A percentile compares a stretch with the other conserved stretches of the same genome.
phyloP scores from a whole-genome alignment of 2,329 filamentous ascomycete genomes.

The Paecilomyces dactylethromorphus region DNA sequence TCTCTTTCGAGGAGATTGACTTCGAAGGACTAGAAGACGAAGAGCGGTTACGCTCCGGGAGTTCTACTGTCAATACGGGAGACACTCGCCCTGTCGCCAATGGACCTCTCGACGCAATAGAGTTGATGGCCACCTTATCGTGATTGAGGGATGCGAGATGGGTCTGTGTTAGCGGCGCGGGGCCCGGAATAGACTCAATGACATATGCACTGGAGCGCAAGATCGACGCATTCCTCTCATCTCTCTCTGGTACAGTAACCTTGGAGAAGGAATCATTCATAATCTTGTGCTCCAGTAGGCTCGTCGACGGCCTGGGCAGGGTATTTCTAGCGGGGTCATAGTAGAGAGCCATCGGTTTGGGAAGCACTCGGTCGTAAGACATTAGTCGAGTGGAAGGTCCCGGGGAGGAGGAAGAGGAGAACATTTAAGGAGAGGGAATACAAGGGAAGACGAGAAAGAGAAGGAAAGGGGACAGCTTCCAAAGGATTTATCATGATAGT shows the following conservation, averaged over 20 bases:
- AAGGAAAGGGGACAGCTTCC: constrained; percentile 4
- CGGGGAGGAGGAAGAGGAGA: neutral
- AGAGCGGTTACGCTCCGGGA: constrained; percentile 19
- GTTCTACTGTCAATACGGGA: constrained; percentile 14
- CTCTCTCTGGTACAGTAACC: neutral
- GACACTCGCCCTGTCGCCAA: constrained; percentile 11
- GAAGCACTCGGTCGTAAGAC: constrained; percentile 45
- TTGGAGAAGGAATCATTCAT: constrained; percentile 28
- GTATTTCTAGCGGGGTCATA: constrained; percentile 30
- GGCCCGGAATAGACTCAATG: constrained; percentile 3
- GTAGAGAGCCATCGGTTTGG: constrained; percentile 35
- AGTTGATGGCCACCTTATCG: constrained; percentile 16
- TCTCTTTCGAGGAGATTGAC: constrained; percentile 31
- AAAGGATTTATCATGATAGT: constrained; percentile 14
- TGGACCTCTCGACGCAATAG: constrained; percentile 9
- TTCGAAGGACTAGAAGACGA: constrained; percentile 29
- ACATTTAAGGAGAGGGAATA: constrained; percentile 6
- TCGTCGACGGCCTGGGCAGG: constrained; percentile 25
- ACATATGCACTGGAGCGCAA: neutral
- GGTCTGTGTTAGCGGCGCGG: constrained; percentile 6
- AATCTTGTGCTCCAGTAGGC: constrained; percentile 36
- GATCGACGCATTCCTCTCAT: neutral
- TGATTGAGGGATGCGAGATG: constrained; percentile 22
- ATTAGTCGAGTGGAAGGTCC: constrained; percentile 16
- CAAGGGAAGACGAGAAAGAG: constrained; percentile 10